Evolutionary conservation across 768 basidiomycete genomes (phyloP).

Genomic region (Naganishia antarctica): DNA sequence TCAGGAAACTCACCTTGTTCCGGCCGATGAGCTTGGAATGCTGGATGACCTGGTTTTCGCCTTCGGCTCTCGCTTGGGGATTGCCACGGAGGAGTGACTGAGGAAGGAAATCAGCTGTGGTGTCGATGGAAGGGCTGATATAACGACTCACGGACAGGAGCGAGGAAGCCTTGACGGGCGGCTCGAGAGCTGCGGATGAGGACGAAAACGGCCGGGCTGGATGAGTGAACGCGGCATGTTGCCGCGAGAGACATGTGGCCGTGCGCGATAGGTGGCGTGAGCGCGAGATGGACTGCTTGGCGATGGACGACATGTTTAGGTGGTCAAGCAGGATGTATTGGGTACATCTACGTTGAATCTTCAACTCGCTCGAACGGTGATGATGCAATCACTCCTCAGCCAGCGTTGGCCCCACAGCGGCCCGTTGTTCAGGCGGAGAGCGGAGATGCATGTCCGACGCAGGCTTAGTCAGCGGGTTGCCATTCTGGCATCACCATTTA

Average conservation of each 20-base stretch:
- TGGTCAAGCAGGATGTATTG: no score
- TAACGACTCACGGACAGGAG: slow-evolving; percentile 3
- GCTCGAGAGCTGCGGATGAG: no score
- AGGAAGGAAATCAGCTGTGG: not conserved
- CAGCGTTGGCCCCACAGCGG: no score
- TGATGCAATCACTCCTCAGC: no score
- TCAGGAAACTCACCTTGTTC: slow-evolving; percentile 71
- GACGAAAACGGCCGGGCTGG: no score
- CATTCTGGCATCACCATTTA: not conserved
- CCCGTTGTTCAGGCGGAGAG: slow-evolving; percentile 4
- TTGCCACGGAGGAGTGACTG: slow-evolving; percentile 78
- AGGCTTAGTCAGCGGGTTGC: not conserved
- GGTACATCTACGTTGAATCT: no score
- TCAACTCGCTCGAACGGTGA: no score
- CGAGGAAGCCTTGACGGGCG: not conserved
- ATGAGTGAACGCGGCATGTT: no score
- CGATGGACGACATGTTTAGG: no score
- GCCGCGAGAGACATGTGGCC: no score
- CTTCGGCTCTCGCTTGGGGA: slow-evolving; percentile 75
- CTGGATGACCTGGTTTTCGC: slow-evolving; percentile 68
- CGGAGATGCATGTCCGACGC: not conserved
- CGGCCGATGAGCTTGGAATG: slow-evolving; percentile 84
- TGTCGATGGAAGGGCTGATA: not conserved
- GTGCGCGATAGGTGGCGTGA: no score
- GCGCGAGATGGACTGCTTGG: no score